Evolutionary conservation across 768 basidiomycete species (phyloP).

Genomic region (Kwoniella botswanensis): DNA sequence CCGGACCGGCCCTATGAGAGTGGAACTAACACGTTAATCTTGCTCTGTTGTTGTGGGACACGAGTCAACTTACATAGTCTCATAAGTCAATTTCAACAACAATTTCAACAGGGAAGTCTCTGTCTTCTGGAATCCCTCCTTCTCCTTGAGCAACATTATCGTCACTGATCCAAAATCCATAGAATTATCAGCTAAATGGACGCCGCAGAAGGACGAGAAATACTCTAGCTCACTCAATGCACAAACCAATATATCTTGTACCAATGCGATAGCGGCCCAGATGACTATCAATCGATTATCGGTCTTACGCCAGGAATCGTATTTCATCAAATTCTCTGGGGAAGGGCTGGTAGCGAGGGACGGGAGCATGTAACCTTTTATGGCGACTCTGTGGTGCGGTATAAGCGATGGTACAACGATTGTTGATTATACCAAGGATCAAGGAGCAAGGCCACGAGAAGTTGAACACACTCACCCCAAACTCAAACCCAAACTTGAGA

Average conservation of each 20-base stretch:
- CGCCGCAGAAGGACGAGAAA: background rate
- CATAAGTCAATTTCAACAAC: conserved; percentile 19
- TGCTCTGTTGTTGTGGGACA: background rate
- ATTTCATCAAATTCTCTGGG: conserved; percentile 2
- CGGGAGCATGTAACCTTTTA: conserved; percentile 24
- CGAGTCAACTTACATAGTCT: conserved; percentile 23
- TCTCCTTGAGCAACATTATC: conserved; percentile 21
- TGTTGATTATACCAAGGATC: too few relatives aligned
- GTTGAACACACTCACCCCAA: conserved; percentile 15
- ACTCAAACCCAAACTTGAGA: conserved; percentile 24
- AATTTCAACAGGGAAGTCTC: conserved; percentile 14
- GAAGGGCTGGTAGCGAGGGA: conserved; percentile 18
- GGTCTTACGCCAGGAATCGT: conserved; percentile 16
- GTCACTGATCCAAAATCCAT: conserved; percentile 5
- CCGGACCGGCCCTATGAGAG: conserved; percentile 20
- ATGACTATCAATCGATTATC: conserved; percentile 24
- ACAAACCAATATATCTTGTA: conserved; percentile 20
- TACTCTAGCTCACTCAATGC: conserved; percentile 12
- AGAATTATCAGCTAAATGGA: background rate
- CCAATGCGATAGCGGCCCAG: conserved; percentile 20
- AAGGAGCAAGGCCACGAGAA: too few relatives aligned
- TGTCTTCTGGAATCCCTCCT: conserved; percentile 8
- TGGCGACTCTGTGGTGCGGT: conserved; percentile 12
- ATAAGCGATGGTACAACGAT: too few relatives aligned
- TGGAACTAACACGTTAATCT: background rate